Percentiles rank a stretch among this genome's conserved stretches.
Evolutionary conservation across 2,329 filamentous ascomycete genomes (phyloP).

Genomic region (Cryphonectria radicalis): DNA sequence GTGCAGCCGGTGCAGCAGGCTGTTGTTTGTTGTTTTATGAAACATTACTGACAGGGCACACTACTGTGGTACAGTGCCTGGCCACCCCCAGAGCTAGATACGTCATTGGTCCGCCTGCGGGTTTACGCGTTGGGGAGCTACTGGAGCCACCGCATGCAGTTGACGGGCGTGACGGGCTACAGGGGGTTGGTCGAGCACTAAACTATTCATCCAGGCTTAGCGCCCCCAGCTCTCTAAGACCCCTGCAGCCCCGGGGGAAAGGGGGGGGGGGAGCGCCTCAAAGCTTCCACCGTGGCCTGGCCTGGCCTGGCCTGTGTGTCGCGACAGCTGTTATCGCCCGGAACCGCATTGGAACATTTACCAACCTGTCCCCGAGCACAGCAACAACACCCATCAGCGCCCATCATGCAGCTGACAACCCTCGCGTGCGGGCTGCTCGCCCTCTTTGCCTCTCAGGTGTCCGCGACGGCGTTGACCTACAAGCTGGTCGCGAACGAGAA

Average conservation of each 20-base stretch:
- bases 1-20: slow-evolving; percentile 2
- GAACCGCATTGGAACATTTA: not conserved
- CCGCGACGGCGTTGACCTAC: slow-evolving; percentile 93
- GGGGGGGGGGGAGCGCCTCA: not conserved
- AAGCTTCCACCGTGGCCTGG: slow-evolving; percentile 15
- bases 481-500: slow-evolving; percentile 88
- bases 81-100: not conserved
- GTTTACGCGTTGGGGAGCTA: not conserved
- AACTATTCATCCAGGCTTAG: not conserved
- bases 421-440: slow-evolving; percentile 72
- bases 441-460: slow-evolving; percentile 70
- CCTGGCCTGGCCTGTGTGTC: slow-evolving; percentile 1
- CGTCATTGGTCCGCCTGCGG: slow-evolving; percentile 1
- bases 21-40: not conserved
- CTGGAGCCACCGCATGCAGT: not conserved
- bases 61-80: not conserved
- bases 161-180: not conserved
- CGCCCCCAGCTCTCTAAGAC: not conserved
- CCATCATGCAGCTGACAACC: slow-evolving; percentile 67
- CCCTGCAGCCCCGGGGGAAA: not conserved
- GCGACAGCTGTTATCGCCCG: slow-evolving; percentile 8
- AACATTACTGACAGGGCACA: not conserved
- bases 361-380: slow-evolving; percentile 32
- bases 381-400: slow-evolving; percentile 31
- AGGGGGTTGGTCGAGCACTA: not conserved